Evolutionary conservation across 768 basidiomycete species (phyloP), one percentile per base, ranked within the genome.

Genomic region (Russula virescens): DNA sequence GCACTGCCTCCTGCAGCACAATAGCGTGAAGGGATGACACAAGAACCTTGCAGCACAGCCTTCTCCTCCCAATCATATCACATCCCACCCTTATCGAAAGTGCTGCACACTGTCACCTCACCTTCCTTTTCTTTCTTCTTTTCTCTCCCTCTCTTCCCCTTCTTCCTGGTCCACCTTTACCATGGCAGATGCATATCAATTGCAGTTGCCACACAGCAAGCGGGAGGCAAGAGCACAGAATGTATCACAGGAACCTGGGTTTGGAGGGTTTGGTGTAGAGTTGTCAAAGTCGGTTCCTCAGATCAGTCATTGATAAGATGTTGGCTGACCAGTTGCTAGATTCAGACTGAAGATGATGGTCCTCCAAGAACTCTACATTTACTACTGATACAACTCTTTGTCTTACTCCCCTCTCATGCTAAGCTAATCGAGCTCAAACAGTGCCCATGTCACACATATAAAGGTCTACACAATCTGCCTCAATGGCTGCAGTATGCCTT

Each of bases 381-480:
- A 93, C 72, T 94, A 90, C 75, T 91, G 91, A 93, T 93, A 65
- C 68, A 77, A 69, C 6, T 45, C 6, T 42, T 49, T 13, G 54
- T 25, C 23, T 21, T 26, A 18, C 8, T 43, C 38, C 23, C 4
- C 16, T 11, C 21, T n/a, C 34, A 43, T 18, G 14, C 2, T 19
- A 25, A n/a, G 25, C 26, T 55, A 18, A 45, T 43, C 16, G 68
- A 14, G 19, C 21, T 31, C 21, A 49, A 35, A 6, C 63, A 95
- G 92, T 69, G 94, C 93, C 13, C 88, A 93, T 19, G 90, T 94
- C 19, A 87, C 93, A n/a, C 91, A 91, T 69, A 88, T 84, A 66
- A 91, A 87, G 68, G 86, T 98, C 58, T 95, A 95, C 43, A 93
- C 88, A 63, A 96, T 94, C 48, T 88, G 80, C 69, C 91, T 89